phyloP scores from a whole-genome alignment of 352 stramenopile species.

The Halophytophthora polymorphica region DNA sequence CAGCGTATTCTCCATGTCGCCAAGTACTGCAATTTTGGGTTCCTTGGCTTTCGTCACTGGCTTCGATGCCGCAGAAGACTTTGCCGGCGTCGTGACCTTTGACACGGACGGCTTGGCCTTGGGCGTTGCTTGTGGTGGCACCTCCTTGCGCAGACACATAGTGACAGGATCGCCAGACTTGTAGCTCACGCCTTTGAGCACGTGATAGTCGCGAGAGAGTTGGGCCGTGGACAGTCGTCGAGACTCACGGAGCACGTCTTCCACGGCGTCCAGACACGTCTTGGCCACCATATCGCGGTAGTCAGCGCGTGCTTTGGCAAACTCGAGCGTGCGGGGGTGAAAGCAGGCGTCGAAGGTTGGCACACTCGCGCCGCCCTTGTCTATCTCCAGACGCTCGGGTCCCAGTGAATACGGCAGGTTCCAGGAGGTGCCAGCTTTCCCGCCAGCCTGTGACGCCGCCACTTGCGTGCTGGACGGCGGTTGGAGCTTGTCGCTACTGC shows the following conservation, averaged over 20 bases:
- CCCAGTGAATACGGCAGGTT: slow-evolving; percentile 90
- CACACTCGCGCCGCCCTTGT: slow-evolving; percentile 72
- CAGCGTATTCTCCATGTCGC: slow-evolving; percentile 13
- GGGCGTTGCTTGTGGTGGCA: slow-evolving; percentile 1
- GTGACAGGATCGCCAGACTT: slow-evolving; percentile 78
- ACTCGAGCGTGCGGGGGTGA: slow-evolving; percentile 80
- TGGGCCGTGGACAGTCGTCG: slow-evolving; percentile 13
- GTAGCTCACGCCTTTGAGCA: slow-evolving; percentile 86
- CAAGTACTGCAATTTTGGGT: slow-evolving; percentile 7
- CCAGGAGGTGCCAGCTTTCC: slow-evolving; percentile 66
- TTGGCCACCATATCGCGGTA: slow-evolving; percentile 88
- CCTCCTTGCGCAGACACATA: slow-evolving; percentile 58
- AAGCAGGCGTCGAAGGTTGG: slow-evolving; percentile 92
- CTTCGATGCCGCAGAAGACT: background rate
- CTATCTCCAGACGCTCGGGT: slow-evolving; percentile 84
- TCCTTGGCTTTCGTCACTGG: background rate
- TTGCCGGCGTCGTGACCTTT: background rate
- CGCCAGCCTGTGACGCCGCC: slow-evolving; percentile 3
- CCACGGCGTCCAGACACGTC: slow-evolving; percentile 85
- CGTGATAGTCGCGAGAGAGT: slow-evolving; percentile 57
- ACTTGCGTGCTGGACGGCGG: slow-evolving; percentile 61
- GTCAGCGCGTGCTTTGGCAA: slow-evolving; percentile 42
- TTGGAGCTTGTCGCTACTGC: slow-evolving; percentile 81
- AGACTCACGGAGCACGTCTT: slow-evolving; percentile 51
- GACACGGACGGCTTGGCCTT: slow-evolving; percentile 1